Evolutionary conservation across 2,329 filamentous ascomycete genomes (phyloP), one percentile per base, ranked within the genome.

Genomic region (Fusarium poae): DNA sequence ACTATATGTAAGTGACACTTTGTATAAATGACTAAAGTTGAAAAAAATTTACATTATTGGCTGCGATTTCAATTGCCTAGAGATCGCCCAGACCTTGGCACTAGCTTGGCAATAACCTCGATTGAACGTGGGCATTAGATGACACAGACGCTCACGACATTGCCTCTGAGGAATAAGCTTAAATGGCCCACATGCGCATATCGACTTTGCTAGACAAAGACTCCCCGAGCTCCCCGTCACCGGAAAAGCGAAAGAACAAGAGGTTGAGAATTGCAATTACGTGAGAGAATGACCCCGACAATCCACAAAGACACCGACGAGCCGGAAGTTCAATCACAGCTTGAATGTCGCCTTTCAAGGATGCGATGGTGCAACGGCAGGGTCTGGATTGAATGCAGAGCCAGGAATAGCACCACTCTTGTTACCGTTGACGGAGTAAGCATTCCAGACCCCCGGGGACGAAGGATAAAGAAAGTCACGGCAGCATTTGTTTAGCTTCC

Each of bases 71-170:
- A 44, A 70, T 68, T 30, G 67, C 63, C 63, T 7, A 70, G 67
- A 70, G 67, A 70, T 70, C 63, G 59, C 67, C 67, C 4, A 71
- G 67, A 40, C 43, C 64, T 71, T 68, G 59, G 67, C 67, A 46
- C 51, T 61, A 65, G 64, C 63, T 71, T 65, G 65, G 61, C 68
- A 43, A 69, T 55, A 56, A 46, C 62, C 25, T 70, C 45, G 21
- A 21, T 23, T 63, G 29, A 11, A 44, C 52, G 57, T 58, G 56
- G 66, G 45, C 62, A 66, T 62, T 15, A 30, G 39, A 59, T 30
- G 44, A 55, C 32, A 55, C 18, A 29, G 40, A 45, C 21, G 20
- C 18, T 57, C 37, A 21, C 27, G 37, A 57, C 39, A 35, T 49
- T 45, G 10, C 40, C 44, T 55, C 43, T 27, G 37, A 29, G 37